These are phyloP conservation scores for Xylaria polymorpha DNA, from an alignment of 2,329 filamentous ascomycete species.

Conservation along the genomic window DNA sequence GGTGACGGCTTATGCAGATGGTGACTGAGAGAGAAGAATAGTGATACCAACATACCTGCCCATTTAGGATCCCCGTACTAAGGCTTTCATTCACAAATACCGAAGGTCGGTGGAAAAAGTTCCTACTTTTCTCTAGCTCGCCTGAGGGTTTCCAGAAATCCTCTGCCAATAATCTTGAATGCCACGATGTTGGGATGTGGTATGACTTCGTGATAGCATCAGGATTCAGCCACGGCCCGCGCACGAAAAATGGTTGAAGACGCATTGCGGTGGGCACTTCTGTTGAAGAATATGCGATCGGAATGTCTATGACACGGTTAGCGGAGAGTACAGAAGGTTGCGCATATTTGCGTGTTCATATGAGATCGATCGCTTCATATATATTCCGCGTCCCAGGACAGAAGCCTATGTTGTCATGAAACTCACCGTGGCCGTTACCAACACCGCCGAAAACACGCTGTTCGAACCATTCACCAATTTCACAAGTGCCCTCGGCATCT, in stretches of 20 bases:
- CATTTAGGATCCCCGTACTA: neutral
- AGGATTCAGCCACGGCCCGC: neutral
- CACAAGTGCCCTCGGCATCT: slow-evolving; percentile 6
- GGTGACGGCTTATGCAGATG: neutral
- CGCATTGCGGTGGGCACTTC: neutral
- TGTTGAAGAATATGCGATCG: neutral
- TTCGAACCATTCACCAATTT: slow-evolving; percentile 19
- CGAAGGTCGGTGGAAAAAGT: slow-evolving; percentile 20
- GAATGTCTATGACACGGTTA: neutral
- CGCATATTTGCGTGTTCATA: neutral
- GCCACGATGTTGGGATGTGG: slow-evolving; percentile 5
- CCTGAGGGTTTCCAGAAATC: slow-evolving; percentile 13
- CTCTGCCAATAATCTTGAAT: slow-evolving; percentile 22
- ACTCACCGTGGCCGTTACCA: neutral
- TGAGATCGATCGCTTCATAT: neutral
- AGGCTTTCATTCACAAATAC: neutral
- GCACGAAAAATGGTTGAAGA: neutral
- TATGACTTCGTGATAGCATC: neutral
- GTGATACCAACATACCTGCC: neutral
- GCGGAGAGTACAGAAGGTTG: neutral
- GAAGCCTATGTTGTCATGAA: neutral
- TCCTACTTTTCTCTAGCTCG: neutral
- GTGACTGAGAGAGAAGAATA: neutral
- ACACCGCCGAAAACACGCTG: slow-evolving; percentile 1
- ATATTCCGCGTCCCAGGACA: neutral